Evolutionary conservation across 352 stramenopile species (phyloP).

Genomic region (Phytopythium aichiense): DNA sequence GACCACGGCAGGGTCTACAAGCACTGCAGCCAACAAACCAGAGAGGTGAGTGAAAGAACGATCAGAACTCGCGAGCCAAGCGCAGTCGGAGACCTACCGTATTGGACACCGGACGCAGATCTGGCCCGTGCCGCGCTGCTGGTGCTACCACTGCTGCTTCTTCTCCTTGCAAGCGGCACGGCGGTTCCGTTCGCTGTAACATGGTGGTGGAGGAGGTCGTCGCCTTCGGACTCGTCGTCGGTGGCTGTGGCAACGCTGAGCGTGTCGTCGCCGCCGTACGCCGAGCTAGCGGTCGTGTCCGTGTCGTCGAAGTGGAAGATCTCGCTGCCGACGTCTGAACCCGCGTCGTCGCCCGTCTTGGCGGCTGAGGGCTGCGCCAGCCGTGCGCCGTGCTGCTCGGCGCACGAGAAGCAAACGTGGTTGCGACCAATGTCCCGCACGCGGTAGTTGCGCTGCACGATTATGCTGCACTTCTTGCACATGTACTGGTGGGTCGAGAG

Average conservation of each 20-base stretch:
- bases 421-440: conserved; percentile 30
- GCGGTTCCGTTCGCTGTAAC: not conserved
- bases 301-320: conserved; percentile 4
- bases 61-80: not conserved
- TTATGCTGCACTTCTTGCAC: conserved; percentile 62
- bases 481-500: conserved; percentile 36
- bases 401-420: conserved; percentile 56
- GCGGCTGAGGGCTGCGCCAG: conserved; percentile 12
- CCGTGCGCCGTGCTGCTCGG: conserved; percentile 36
- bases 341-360: not conserved
- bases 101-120: not conserved
- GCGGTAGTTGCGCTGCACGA: conserved; percentile 56
- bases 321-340: not conserved
- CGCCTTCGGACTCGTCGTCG: conserved; percentile 1
- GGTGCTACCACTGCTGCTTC: conserved; percentile 5
- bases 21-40: not conserved
- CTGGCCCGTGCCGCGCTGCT: not conserved
- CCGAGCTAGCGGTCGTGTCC: conserved; percentile 1
- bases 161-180: not conserved
- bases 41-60: not conserved
- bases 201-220: not conserved
- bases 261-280: conserved; percentile 2
- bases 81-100: not conserved
- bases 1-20: not conserved
- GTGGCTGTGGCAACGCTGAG: conserved; percentile 1